Evolutionary conservation across 1,139 yeast genomes (phyloP), one percentile per base, ranked within the genome.

Genomic region (Hanseniaspora gamundiae): DNA sequence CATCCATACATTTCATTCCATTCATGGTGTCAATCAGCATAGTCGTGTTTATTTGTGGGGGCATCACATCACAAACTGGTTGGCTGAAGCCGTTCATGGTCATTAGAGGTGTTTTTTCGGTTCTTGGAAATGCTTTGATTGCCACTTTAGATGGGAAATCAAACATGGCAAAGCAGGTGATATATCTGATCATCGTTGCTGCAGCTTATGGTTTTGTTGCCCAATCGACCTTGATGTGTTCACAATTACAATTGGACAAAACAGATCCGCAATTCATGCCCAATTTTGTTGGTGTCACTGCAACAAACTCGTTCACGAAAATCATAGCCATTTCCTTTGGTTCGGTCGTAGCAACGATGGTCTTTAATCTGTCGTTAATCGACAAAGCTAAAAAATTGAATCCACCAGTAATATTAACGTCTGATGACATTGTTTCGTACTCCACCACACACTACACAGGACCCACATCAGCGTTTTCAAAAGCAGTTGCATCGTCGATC

Each of bases 1-100:
- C 85, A 0, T 84, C 86, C 31, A 62, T 78, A 35, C 73, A 73
- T 49, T 57, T 76, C 49, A 58, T 80, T 26, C 81, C 85, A 1
- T 52, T 70, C 49, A 68, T 78, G 41, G 57, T 80, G 28, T 61
- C 79, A 2, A 30, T 30, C 4, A 69, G 79, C 6, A 39, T 76
- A 2, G 51, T 74, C 2, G 69, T 80, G 1, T 59, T 73, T 1
- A 38, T 57, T 11, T 65, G 68, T 30, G 84, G 83, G 19, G 51
- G 70, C 1, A 49, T 69, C 38, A 66, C 76, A 49, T 62, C 70
- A 39, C 64, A 59, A 49, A 66, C 76, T 2, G 67, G 79, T 31
- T 55, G 58, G 36, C 69, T 77, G 45, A 78, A 78, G 53, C 66
- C 73, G 9, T 60, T 71, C 19, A 65, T 71, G 47, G 45, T 76